Evolutionary conservation across 352 stramenopile genomes (phyloP).

Genomic region (Pythium folliculosum): DNA sequence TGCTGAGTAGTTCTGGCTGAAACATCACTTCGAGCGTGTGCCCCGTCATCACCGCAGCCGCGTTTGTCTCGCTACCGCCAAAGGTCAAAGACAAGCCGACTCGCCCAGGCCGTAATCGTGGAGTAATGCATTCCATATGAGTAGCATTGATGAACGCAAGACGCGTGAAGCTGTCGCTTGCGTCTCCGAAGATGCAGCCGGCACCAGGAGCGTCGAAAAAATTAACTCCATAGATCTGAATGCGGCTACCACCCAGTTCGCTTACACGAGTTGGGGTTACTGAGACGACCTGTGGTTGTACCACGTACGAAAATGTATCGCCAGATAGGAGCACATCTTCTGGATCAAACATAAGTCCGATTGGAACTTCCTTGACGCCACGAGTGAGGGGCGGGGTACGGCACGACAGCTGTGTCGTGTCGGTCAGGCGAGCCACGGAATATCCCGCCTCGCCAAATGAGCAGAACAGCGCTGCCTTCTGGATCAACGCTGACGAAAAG

Average conservation of each 20-base stretch:
- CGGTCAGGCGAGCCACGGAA: not conserved
- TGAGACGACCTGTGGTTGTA: conserved; percentile 12
- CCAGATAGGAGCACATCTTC: conserved; percentile 13
- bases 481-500: conserved; percentile 6
- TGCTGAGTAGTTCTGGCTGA: conserved; percentile 11
- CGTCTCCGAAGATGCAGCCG: conserved; percentile 17
- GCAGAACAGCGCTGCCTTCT: conserved; percentile 17
- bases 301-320: conserved; percentile 19
- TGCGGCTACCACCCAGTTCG: conserved; percentile 13
- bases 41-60: not conserved
- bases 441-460: conserved; percentile 24
- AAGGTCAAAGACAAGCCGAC: conserved; percentile 1
- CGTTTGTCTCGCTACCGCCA: not conserved
- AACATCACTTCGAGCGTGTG: conserved; percentile 11
- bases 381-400: conserved; percentile 3
- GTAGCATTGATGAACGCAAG: conserved; percentile 16
- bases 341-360: conserved; percentile 17
- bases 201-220: conserved; percentile 18
- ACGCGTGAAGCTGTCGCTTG: not conserved
- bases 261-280: conserved; percentile 13
- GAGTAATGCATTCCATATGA: conserved; percentile 11
- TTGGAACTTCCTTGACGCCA: conserved; percentile 1
- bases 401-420: conserved; percentile 9
- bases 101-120: conserved; percentile 16
- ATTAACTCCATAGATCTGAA: conserved; percentile 14